These are phyloP conservation scores for Moesziomyces sp. DNA, from an alignment of 1,284 basidiomycete species.

Conservation along the genomic window DNA sequence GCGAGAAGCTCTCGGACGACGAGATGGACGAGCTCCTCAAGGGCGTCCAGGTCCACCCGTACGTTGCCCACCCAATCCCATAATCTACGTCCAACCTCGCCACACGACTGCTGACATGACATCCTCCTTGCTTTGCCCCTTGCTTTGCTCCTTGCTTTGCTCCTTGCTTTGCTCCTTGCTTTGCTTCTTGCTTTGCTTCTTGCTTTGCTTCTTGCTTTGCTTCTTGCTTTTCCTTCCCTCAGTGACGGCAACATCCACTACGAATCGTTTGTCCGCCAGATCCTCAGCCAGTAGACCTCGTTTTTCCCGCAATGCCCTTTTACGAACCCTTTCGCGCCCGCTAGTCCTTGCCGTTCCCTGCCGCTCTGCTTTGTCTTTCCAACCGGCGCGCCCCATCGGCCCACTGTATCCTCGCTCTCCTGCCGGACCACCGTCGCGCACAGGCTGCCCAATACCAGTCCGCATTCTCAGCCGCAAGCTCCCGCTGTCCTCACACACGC, in stretches of 20 bases:
- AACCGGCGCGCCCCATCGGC: constrained; percentile 3
- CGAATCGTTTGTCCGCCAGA: constrained; percentile 92
- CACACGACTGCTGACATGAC: neutral
- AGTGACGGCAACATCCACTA: constrained; percentile 98
- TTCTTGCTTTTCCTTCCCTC: neutral
- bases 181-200: neutral
- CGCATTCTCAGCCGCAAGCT: too few species aligned
- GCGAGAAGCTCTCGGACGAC: constrained; percentile 96
- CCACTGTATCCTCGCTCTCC: too few species aligned
- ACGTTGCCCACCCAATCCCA: neutral
- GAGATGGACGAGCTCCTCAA: constrained; percentile 98
- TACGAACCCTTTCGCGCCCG: neutral
- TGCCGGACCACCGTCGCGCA: too few species aligned
- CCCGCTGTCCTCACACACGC: too few species aligned
- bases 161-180: neutral
- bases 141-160: neutral
- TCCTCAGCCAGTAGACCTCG: constrained; percentile 72
- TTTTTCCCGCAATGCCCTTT: neutral
- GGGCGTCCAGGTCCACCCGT: constrained; percentile 88
- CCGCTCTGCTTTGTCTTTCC: constrained; percentile 1
- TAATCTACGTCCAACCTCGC: too few species aligned
- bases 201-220: neutral
- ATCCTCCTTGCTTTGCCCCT: neutral
- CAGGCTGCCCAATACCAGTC: too few species aligned
- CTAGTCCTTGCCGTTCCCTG: constrained; percentile 6